Evolutionary conservation across 2,329 filamentous ascomycete species (phyloP).

Genomic region (Cladosporium sp.): DNA sequence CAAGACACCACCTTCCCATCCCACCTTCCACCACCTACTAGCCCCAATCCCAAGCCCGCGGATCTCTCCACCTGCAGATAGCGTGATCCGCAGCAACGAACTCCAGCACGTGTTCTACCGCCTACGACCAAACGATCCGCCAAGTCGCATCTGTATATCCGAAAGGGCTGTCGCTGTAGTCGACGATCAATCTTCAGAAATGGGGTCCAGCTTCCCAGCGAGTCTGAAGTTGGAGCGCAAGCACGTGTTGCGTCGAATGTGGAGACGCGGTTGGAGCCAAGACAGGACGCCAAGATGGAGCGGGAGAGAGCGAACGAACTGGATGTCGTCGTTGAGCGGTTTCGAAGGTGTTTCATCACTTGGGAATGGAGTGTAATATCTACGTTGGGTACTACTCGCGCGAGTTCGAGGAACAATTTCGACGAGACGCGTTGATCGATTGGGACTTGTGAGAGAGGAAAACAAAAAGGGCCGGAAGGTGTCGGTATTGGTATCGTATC

Average conservation of each 20-base stretch:
- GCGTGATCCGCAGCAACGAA: not conserved
- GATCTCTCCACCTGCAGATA: not conserved
- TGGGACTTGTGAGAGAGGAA: not conserved
- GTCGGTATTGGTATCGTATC: not conserved
- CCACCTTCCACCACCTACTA: not conserved
- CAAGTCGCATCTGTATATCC: conserved; percentile 12
- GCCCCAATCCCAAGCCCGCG: conserved; percentile 4
- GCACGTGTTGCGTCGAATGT: conserved; percentile 5
- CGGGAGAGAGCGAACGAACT: not conserved
- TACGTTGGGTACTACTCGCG: no score
- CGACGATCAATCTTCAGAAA: not conserved
- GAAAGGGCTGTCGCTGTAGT: not conserved
- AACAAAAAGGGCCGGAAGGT: not conserved
- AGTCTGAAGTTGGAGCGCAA: conserved; percentile 2
- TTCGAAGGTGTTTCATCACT: no score
- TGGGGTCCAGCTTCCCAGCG: not conserved
- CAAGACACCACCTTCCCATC: not conserved
- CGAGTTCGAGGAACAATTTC: no score
- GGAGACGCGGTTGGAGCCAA: not conserved
- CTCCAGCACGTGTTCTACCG: not conserved
- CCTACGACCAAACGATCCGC: not conserved
- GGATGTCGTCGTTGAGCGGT: no score
- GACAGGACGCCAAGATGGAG: not conserved
- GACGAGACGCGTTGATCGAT: not conserved
- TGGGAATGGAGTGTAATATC: no score